Evolutionary conservation across 2,329 filamentous ascomycete genomes (phyloP), one percentile per base, ranked within the genome.

Genomic region (Pochonia chlamydosporia): DNA sequence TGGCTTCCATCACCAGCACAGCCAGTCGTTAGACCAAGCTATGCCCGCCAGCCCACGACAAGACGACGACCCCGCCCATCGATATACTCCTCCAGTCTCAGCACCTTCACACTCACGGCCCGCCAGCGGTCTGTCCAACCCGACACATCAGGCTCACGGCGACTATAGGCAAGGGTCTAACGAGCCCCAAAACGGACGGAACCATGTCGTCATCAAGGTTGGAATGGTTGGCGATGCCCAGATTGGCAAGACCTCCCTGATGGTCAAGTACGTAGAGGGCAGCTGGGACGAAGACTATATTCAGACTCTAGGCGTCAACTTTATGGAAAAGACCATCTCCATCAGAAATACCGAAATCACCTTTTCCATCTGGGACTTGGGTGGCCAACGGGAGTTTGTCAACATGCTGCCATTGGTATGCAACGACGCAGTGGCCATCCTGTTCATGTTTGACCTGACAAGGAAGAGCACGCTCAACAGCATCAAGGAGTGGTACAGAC

Each of bases 271-370:
- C 63, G 93, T 99, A 47, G 93, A 99, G 71, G 93, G 93, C 50
- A 96, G 91, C 69, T 99, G 93, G 90, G 93, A 99, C 67, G 93
- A 99, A 71, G 93, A 99, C 67, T 99, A 99, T 69, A 99, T 99
- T 62, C 93, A 99, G 71, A 99, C 93, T 20, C 74, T 99, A 39
- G 93, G 93, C 56, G 93, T 99, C 69, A 99, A 99, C 69, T 99
- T 99, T 70, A 99, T 99, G 93, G 93, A 99, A 69, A 99, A 99
- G 78, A 99, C 93, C 30, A 99, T 99, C 64, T 95, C 89, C 53
- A 99, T 99, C 68, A 87, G 93, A 52, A 99, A 99, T 70, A 99
- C 93, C 14, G 93, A 99, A 70, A 99, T 99, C 67, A 99, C 93
- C 37, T 99, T 99, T 71, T 96, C 90, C 52, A 99, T 99, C 64